These are phyloP conservation scores for Apiospora marii DNA, from an alignment of 2,329 filamentous ascomycete genomes.

Conservation along the genomic window DNA sequence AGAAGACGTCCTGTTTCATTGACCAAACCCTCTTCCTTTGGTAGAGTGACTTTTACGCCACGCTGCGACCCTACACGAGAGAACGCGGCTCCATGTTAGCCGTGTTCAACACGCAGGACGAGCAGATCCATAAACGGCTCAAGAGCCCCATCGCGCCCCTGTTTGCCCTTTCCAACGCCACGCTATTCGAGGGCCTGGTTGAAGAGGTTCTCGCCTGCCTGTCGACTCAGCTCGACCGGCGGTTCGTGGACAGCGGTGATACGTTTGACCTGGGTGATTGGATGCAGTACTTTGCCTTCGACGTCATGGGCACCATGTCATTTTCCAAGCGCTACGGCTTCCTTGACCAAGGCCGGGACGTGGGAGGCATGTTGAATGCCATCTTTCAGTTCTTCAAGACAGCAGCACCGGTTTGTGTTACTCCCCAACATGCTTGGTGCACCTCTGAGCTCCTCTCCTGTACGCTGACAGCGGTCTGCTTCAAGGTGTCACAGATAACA, in stretches of 20 bases:
- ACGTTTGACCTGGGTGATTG: conserved; percentile 37
- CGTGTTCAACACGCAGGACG: conserved; percentile 30
- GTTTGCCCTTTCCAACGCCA: conserved; percentile 34
- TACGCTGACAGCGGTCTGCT: too few relatives aligned
- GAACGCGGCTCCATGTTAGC: neutral
- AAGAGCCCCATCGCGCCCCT: conserved; percentile 38
- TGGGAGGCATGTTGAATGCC: conserved; percentile 35
- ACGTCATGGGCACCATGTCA: conserved; percentile 42
- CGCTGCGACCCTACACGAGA: neutral
- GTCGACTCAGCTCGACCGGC: conserved; percentile 32
- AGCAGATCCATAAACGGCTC: conserved; percentile 39
- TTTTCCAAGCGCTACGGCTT: conserved; percentile 42
- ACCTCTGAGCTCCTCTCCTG: too few relatives aligned
- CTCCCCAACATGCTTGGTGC: too few relatives aligned
- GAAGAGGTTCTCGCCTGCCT: conserved; percentile 35
- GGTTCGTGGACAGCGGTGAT: neutral
- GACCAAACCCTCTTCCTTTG: too few relatives aligned
- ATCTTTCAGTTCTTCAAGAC: conserved; percentile 27
- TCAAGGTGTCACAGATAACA: conserved; percentile 39
- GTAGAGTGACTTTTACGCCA: too few relatives aligned
- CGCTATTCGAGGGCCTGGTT: conserved; percentile 34
- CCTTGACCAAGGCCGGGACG: conserved; percentile 39
- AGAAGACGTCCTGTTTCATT: too few relatives aligned
- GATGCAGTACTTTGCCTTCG: conserved; percentile 44
- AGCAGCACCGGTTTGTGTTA: too few relatives aligned